phyloP scores from a whole-genome alignment of 2,329 filamentous ascomycete species.

The Fusarium pseudoanthophilum region DNA sequence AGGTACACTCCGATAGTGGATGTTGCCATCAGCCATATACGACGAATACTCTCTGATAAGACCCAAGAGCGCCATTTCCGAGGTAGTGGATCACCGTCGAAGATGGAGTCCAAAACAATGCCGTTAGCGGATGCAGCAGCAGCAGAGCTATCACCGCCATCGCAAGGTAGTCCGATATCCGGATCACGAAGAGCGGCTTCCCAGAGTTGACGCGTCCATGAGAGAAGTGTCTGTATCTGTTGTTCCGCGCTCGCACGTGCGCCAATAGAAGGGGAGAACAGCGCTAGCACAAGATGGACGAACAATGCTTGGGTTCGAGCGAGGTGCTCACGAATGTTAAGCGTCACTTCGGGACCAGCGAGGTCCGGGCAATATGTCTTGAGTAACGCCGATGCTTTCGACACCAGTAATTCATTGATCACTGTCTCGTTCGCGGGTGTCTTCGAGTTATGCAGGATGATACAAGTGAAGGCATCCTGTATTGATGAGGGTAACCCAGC shows the following conservation, averaged over 20 bases:
- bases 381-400: not conserved
- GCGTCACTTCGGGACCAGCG: rapidly evolving
- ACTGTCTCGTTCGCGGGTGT: not conserved
- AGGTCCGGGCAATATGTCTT: not conserved
- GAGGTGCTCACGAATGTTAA: constrained; percentile 4
- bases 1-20: constrained; percentile 13
- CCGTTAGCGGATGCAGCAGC: not conserved
- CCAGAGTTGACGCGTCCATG: constrained; percentile 8
- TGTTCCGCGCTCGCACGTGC: not conserved
- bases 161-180: not conserved
- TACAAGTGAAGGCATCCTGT: constrained; percentile 3
- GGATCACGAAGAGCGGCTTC: constrained; percentile 2
- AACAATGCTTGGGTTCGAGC: constrained; percentile 2
- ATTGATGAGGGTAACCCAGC: not conserved
- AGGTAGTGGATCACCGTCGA: not conserved
- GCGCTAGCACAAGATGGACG: not conserved
- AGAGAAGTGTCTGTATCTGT: not conserved
- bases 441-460: not conserved
- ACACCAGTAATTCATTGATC: not conserved
- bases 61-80: constrained; percentile 13
- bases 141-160: not conserved
- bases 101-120: not conserved
- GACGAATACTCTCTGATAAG: constrained; percentile 10
- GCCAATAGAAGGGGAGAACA: not conserved
- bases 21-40: constrained; percentile 6